These are phyloP conservation scores for Kernera saxatilis DNA, from an alignment of 345 rosid genomes.

Conservation along the genomic window DNA sequence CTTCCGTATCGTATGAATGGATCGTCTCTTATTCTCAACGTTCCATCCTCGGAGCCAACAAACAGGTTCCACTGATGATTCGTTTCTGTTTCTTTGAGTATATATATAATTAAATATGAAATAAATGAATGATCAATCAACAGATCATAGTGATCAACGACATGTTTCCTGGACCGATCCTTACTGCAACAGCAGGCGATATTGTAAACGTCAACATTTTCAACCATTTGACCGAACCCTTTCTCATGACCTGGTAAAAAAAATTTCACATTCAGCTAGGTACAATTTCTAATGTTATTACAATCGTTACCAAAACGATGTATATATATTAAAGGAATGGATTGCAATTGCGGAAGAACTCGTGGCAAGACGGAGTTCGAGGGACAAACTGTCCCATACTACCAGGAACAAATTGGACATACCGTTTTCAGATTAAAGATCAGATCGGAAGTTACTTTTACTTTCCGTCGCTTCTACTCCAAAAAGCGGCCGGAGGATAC, in stretches of 20 bases:
- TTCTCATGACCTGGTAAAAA: constrained; percentile 58
- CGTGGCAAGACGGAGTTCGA: constrained; percentile 81
- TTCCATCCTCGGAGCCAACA: constrained; percentile 41
- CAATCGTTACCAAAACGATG: background rate
- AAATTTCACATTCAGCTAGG: background rate
- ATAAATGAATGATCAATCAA: background rate
- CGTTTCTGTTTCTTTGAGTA: background rate
- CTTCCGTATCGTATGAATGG: constrained; percentile 37
- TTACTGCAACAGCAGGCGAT: constrained; percentile 54
- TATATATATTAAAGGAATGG: constrained; percentile 46
- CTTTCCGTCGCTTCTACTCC: constrained; percentile 58
- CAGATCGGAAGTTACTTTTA: constrained; percentile 76
- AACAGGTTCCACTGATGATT: constrained; percentile 31
- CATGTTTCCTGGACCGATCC: constrained; percentile 63
- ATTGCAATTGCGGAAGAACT: constrained; percentile 57
- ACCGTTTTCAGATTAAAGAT: constrained; percentile 60
- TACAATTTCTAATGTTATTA: too few relatives aligned
- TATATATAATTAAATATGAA: background rate
- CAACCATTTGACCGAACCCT: constrained; percentile 55
- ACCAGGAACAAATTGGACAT: constrained; percentile 66
- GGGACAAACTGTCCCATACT: constrained; percentile 76
- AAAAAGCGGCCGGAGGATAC: constrained; percentile 72
- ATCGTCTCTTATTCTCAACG: constrained; percentile 41
- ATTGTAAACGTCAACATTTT: constrained; percentile 40
- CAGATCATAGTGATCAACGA: constrained; percentile 58